A percentile compares a stretch with the other conserved stretches of the same genome.
Evolutionary conservation across 495 filamentous ascomycete species (phyloP).

Genomic region (Talaromyces thailandensis): DNA sequence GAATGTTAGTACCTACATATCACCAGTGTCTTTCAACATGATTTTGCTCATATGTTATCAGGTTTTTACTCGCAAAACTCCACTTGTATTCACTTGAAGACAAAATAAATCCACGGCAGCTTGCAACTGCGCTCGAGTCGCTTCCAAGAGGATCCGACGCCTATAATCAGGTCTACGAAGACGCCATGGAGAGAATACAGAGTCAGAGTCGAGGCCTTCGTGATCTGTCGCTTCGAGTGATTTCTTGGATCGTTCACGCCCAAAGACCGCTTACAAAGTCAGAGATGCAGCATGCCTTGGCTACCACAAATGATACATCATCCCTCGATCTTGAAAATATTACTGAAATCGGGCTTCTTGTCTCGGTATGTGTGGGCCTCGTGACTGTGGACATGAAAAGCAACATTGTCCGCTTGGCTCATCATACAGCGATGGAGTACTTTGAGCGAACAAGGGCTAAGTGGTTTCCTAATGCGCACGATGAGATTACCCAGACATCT

Average conservation of each 20-base stretch:
- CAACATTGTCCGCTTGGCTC: slow-evolving; percentile 40
- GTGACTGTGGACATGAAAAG: slow-evolving; percentile 37
- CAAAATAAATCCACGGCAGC: slow-evolving; percentile 11
- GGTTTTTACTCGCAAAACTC: slow-evolving; percentile 43
- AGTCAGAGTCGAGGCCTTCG: slow-evolving; percentile 17
- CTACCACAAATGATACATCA: slow-evolving; percentile 16
- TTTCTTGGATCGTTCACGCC: slow-evolving; percentile 39
- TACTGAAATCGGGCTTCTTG: slow-evolving; percentile 20
- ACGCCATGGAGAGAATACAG: slow-evolving; percentile 35
- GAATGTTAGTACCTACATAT: slow-evolving; percentile 7
- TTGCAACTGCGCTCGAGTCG: slow-evolving; percentile 21
- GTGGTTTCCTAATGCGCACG: slow-evolving; percentile 11
- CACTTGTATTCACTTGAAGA: slow-evolving; percentile 30
- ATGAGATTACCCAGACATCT: slow-evolving; percentile 11
- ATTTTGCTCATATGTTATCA: slow-evolving; percentile 5
- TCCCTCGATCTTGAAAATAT: slow-evolving; percentile 32
- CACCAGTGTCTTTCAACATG: neutral
- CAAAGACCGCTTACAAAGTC: slow-evolving; percentile 22
- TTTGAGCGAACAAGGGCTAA: slow-evolving; percentile 18
- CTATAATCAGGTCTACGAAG: slow-evolving; percentile 30
- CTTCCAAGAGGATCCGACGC: slow-evolving; percentile 17
- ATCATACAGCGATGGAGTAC: slow-evolving; percentile 46
- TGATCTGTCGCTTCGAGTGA: slow-evolving; percentile 23
- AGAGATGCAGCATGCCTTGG: slow-evolving; percentile 41
- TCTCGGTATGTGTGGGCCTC: slow-evolving; percentile 38